phyloP scores from a whole-genome alignment of 805 yeast species.

The Pichia manshurica region DNA sequence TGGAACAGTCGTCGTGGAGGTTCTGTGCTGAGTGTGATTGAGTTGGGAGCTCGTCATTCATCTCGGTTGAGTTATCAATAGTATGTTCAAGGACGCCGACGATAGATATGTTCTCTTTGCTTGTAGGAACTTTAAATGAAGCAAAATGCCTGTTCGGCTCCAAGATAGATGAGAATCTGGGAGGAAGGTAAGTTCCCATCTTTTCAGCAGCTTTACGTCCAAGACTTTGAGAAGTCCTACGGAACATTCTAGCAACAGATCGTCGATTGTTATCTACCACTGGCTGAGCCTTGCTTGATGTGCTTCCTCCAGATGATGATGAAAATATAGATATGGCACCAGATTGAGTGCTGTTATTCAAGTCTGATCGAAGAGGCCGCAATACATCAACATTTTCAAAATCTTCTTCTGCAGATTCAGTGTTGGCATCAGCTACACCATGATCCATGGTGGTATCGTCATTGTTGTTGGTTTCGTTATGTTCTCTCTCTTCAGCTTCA shows the following conservation, averaged over 20 bases:
- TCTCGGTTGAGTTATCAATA: conserved; percentile 18
- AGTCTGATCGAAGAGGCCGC: conserved; percentile 11
- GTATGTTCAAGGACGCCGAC: conserved; percentile 40
- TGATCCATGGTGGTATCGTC: too few relatives aligned
- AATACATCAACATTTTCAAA: conserved; percentile 12
- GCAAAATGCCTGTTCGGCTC: conserved; percentile 96
- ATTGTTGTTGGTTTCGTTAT: conserved; percentile 12
- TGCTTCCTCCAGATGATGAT: conserved; percentile 25
- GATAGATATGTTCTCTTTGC: conserved; percentile 40
- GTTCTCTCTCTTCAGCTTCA: conserved; percentile 21
- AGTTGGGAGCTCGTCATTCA: neutral
- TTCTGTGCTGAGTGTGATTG: neutral
- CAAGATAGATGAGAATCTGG: conserved; percentile 74
- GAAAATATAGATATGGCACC: conserved; percentile 22
- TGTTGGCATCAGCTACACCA: neutral
- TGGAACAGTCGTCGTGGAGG: conserved; percentile 15
- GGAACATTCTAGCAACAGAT: conserved; percentile 67
- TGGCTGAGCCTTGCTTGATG: conserved; percentile 44
- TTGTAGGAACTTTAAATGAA: conserved; percentile 45
- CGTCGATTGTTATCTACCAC: conserved; percentile 64
- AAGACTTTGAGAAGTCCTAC: conserved; percentile 71
- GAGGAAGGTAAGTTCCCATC: conserved; percentile 84
- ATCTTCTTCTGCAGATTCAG: conserved; percentile 26
- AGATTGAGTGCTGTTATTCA: neutral
- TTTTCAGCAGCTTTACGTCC: conserved; percentile 81